Evolutionary conservation across 2,329 filamentous ascomycete species (phyloP).

Genomic region (Lachnellula occidentalis): DNA sequence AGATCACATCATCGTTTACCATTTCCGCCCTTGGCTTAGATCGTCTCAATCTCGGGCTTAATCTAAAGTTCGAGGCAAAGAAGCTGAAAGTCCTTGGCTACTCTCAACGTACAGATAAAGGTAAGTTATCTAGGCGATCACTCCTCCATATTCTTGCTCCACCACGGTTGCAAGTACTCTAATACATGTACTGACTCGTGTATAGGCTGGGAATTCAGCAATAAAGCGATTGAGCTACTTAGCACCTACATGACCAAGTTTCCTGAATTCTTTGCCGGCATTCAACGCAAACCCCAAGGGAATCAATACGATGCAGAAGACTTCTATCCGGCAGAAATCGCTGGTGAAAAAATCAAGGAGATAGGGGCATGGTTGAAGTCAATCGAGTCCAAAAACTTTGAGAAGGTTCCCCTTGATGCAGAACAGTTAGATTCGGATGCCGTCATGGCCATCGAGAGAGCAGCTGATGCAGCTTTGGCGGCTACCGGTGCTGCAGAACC

Average conservation of each 20-base stretch:
- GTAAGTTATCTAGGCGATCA: not conserved
- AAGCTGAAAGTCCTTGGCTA: conserved; percentile 96
- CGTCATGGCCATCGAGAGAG: conserved; percentile 72
- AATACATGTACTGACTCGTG: too few relatives aligned
- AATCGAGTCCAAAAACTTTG: conserved; percentile 85
- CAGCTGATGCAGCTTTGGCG: conserved; percentile 59
- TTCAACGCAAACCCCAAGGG: conserved; percentile 78
- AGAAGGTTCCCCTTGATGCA: conserved; percentile 91
- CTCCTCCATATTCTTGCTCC: not conserved
- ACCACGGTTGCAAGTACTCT: too few relatives aligned
- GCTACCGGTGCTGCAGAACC: conserved; percentile 41
- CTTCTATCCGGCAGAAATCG: conserved; percentile 71
- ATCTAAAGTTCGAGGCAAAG: conserved; percentile 93
- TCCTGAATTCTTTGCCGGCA: conserved; percentile 88
- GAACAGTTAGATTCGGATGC: conserved; percentile 92
- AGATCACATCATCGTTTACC: conserved; percentile 91
- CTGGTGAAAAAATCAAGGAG: conserved; percentile 80
- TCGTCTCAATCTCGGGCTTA: conserved; percentile 85
- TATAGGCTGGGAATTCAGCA: conserved; percentile 88
- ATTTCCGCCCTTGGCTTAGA: conserved; percentile 70
- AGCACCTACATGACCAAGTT: conserved; percentile 89
- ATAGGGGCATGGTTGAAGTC: conserved; percentile 91
- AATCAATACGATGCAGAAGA: conserved; percentile 81
- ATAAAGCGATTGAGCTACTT: conserved; percentile 73
- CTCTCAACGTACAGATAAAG: conserved; percentile 71